phyloP scores from a whole-genome alignment of 192 early-diverging fungal species.

The Jimgerdemannia lactiflua region DNA sequence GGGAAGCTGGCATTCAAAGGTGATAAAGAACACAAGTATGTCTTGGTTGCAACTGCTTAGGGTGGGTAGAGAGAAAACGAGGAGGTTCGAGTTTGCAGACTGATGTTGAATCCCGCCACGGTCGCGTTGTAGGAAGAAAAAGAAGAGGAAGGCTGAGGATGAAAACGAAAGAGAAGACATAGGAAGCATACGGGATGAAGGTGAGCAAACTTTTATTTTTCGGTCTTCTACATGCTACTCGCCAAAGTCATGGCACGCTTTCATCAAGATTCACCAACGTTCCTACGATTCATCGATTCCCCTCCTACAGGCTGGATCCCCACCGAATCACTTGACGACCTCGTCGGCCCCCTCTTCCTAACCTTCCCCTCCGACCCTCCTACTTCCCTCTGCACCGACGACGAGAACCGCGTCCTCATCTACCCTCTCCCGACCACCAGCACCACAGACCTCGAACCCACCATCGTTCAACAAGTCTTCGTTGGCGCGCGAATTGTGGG shows the following conservation, averaged over 20 bases:
- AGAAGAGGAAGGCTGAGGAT: constrained; percentile 58
- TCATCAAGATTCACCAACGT: not conserved
- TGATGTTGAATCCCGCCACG: not conserved
- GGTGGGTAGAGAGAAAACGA: no score
- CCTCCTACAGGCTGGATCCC: constrained; percentile 57
- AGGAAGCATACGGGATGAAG: constrained; percentile 19
- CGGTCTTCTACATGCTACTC: not conserved
- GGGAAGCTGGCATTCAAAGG: constrained; percentile 61
- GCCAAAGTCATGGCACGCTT: not conserved
- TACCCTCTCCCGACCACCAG: constrained; percentile 31
- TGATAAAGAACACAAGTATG: constrained; percentile 53
- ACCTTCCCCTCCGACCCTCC: constrained; percentile 61
- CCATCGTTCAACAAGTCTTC: constrained; percentile 62
- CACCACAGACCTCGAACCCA: constrained; percentile 30
- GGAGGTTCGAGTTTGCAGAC: not conserved
- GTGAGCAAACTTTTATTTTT: constrained; percentile 6
- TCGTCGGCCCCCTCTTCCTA: constrained; percentile 68
- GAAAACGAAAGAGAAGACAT: constrained; percentile 35
- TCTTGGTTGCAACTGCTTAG: no score
- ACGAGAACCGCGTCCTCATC: constrained; percentile 40
- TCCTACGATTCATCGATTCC: not conserved
- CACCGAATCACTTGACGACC: constrained; percentile 55
- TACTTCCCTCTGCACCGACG: constrained; percentile 48
- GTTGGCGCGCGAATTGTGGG: constrained; percentile 62
- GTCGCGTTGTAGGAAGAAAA: constrained; percentile 27